Base-by-base conservation (phyloP, 352 stramenopile genomes). In the Globisporangium cystogenes region DNA sequence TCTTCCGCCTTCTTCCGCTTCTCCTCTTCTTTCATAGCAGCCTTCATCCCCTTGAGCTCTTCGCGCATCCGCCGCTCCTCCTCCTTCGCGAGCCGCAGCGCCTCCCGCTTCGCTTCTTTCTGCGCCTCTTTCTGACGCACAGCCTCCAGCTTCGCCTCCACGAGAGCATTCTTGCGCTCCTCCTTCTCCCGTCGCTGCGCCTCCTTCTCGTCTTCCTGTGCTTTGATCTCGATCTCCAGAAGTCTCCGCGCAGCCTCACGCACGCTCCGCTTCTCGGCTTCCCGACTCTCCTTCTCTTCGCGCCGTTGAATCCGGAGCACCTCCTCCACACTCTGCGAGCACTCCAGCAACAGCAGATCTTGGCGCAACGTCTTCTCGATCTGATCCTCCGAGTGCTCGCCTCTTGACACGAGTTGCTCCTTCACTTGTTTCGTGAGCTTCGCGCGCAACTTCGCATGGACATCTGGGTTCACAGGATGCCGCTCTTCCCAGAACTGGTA, bases 401-500 rank as follows among this genome's bases (percentile, higher is more conserved):
- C 53, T 44, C 70, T 47, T 23, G 41, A 47, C 35, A 72, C 74
- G 0, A 88, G 46, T 1, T 58, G 24, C 33, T 88, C 67, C 43
- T 76, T 88, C 26, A 80, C 49, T 63, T 91, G 76, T 20, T 72
- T 73, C 57, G 74, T 64, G 21, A 91, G 35, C 23, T 76, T 70
- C 11, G 65, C 62, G 4, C 78, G 78, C 44, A 87, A 53, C 37
- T 88, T 89, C 2, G 70, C 53, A 55, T 90, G 77, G 3, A 76
- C 65, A 15, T 88, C 72, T 10, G 72, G 62, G 26, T 70, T 74
- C 14, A 90, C 73, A 7, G 74, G 59, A 59, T 93, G 76, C 4
- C 81, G 74, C 49, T 90, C 74, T 62, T 93, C 81, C 83, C 81
- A 93, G n/a, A 93, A 90, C 39, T 87, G 76, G 59, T 93, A 93